A percentile compares a stretch with the other conserved stretches of the same genome.
Evolutionary conservation across 1,284 basidiomycete species (phyloP).

Genomic region (Ceratobasidium sp.): DNA sequence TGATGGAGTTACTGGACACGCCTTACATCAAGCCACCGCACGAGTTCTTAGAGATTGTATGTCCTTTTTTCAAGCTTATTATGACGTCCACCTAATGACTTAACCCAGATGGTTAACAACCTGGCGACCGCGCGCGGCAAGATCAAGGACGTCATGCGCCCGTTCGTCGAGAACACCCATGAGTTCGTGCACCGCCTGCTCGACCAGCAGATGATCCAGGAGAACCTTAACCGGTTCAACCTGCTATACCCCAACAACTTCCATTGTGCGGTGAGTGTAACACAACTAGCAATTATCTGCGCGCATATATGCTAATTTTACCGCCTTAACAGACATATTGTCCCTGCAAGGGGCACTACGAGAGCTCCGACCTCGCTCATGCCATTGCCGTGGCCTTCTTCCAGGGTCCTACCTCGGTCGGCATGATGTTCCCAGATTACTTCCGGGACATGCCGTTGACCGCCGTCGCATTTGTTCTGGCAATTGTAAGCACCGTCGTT

Average conservation of each 20-base stretch:
- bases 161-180: neutral
- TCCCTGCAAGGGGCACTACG: conserved; percentile 23
- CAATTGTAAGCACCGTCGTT: conserved; percentile 10
- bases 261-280: conserved; percentile 15
- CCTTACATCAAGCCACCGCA: neutral
- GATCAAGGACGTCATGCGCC: neutral
- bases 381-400: conserved; percentile 3
- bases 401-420: conserved; percentile 2
- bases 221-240: conserved; percentile 21
- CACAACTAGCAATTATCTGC: too few relatives aligned
- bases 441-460: conserved; percentile 22
- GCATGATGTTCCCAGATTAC: conserved; percentile 22
- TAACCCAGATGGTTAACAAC: conserved; percentile 32
- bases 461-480: conserved; percentile 3
- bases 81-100: neutral
- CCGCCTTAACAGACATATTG: neutral
- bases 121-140: conserved; percentile 28
- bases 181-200: neutral
- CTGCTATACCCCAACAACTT: conserved; percentile 15
- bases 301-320: neutral
- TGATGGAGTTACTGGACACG: neutral
- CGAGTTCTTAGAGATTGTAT: conserved; percentile 10
- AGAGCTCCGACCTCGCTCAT: neutral
- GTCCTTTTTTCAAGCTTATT: neutral
- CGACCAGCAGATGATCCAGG: neutral